phyloP scores from a whole-genome alignment of 805 yeast genomes.

The Wickerhamomyces rabaulensis region DNA sequence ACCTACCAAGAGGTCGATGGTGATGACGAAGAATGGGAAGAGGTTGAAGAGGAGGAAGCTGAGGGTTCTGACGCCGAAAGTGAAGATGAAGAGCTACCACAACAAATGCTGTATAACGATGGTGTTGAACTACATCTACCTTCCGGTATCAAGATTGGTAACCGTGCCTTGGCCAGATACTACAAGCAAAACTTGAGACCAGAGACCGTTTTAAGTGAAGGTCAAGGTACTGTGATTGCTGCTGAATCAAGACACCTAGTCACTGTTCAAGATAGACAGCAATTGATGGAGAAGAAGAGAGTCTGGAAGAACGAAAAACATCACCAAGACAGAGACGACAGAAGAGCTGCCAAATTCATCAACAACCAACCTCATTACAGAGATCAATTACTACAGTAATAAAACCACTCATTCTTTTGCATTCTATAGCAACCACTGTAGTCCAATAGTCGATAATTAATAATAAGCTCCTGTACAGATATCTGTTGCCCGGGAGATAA shows the following conservation, averaged over 20 bases:
- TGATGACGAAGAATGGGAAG: slow-evolving; percentile 30
- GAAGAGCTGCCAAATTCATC: slow-evolving; percentile 68
- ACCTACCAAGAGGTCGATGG: slow-evolving; percentile 45
- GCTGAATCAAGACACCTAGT: slow-evolving; percentile 63
- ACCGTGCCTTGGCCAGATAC: slow-evolving; percentile 74
- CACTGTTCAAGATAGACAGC: slow-evolving; percentile 38
- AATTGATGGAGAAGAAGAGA: slow-evolving; percentile 45
- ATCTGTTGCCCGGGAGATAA: background rate
- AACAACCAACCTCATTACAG: slow-evolving; percentile 88
- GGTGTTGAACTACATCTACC: slow-evolving; percentile 79
- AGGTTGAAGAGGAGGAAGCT: slow-evolving; percentile 34
- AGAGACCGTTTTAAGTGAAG: slow-evolving; percentile 56
- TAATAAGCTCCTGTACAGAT: too few species aligned
- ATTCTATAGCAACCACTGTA: background rate
- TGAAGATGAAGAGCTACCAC: slow-evolving; percentile 33
- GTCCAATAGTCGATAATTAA: too few species aligned
- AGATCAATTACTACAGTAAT: slow-evolving; percentile 60
- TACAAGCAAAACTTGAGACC: slow-evolving; percentile 70
- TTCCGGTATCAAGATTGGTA: slow-evolving; percentile 80
- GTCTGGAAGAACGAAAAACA: slow-evolving; percentile 63
- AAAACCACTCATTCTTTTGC: background rate
- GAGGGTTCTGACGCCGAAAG: slow-evolving; percentile 25
- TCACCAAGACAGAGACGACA: slow-evolving; percentile 43
- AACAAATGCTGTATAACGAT: slow-evolving; percentile 43
- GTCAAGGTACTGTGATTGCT: slow-evolving; percentile 81